Conservation (phyloP, 2,329 filamentous ascomycete species). For the Bertia moriformis region DNA sequence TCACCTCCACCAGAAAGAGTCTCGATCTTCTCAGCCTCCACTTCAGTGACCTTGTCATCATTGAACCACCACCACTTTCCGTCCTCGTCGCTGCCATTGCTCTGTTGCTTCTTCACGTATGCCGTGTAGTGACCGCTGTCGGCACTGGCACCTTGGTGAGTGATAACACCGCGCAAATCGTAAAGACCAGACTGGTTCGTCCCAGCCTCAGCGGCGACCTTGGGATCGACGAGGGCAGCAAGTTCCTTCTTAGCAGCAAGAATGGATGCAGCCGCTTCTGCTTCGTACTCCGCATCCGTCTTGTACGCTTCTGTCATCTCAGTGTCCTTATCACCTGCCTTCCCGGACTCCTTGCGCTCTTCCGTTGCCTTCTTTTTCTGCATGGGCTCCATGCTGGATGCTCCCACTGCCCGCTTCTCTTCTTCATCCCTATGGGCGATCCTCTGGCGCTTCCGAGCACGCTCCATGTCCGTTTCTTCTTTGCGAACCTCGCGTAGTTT, state of each 20-base stretch:
- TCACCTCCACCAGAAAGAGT: constrained; percentile 79
- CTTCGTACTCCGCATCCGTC: constrained; percentile 84
- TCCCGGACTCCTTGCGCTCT: constrained; percentile 27
- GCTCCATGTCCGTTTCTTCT: constrained; percentile 84
- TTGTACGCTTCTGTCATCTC: constrained; percentile 70
- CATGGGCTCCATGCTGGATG: constrained; percentile 20
- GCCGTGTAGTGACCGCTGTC: constrained; percentile 97
- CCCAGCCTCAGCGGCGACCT: constrained; percentile 49
- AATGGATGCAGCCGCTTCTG: constrained; percentile 64
- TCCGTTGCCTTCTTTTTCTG: constrained; percentile 24
- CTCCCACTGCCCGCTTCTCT: not conserved
- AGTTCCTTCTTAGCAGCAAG: constrained; percentile 78
- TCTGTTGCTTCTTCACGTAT: constrained; percentile 87
- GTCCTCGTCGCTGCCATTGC: constrained; percentile 53
- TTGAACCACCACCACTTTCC: constrained; percentile 99
- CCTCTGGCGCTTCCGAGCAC: constrained; percentile 84
- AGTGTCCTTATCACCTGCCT: constrained; percentile 34
- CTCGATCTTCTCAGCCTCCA: constrained; percentile 80
- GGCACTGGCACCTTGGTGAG: constrained; percentile 89
- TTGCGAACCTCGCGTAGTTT: constrained; percentile 91
- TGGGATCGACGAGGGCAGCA: constrained; percentile 59
- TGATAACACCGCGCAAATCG: constrained; percentile 84
- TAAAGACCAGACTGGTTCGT: constrained; percentile 91
- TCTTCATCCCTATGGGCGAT: constrained; percentile 31
- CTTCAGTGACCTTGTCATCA: constrained; percentile 90